Evolutionary conservation across 805 yeast genomes (phyloP).

Genomic region (Clavispora phyllophila): DNA sequence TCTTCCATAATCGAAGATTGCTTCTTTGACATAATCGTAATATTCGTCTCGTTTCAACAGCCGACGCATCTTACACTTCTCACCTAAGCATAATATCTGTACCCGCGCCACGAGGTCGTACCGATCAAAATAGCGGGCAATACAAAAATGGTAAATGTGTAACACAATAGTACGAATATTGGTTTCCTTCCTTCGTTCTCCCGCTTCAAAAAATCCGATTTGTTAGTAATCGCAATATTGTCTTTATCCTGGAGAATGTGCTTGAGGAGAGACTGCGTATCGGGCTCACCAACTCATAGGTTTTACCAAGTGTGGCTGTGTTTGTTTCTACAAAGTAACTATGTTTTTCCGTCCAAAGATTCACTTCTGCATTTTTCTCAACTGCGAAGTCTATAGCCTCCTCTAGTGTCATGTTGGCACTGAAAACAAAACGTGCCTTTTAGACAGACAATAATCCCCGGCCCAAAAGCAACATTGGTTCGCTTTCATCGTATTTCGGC

Average conservation of each 20-base stretch:
- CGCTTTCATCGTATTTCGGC: neutral
- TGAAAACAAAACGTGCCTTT: neutral
- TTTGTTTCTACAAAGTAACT: neutral
- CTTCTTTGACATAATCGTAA: no score
- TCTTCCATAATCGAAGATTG: no score
- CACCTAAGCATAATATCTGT: no score
- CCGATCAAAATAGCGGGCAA: no score
- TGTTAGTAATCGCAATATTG: neutral
- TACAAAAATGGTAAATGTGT: no score
- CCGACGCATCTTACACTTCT: no score
- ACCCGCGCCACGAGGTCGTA: no score
- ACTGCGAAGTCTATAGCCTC: neutral
- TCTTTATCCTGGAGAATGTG: neutral
- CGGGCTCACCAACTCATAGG: neutral
- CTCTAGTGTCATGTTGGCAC: neutral
- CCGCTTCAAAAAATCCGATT: neutral
- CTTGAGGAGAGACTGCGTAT: neutral
- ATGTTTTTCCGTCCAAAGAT: neutral
- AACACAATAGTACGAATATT: no score
- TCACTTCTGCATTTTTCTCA: neutral
- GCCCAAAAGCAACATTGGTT: neutral
- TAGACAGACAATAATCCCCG: neutral
- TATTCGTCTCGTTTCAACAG: no score
- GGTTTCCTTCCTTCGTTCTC: no score
- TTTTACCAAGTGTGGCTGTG: no score